Conservation (phyloP, 345 rosid genomes). For the Camelina laxa region DNA sequence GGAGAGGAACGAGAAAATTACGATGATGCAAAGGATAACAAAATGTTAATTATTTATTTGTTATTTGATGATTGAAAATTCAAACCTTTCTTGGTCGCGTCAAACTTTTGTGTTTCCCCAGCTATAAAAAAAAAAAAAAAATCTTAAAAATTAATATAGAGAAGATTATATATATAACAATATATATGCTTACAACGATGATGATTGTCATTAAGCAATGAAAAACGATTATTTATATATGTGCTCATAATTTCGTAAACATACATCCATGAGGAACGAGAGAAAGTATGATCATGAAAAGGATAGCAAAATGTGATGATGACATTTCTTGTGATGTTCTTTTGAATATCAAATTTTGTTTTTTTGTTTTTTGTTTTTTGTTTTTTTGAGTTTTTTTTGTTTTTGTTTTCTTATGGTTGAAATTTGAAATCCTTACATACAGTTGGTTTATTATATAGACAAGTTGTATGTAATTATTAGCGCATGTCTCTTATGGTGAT, state of each 20-base stretch:
- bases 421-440: not conserved
- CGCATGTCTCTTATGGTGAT: conserved; percentile 4
- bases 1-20: not conserved
- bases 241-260: conserved; percentile 1
- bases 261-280: conserved; percentile 2
- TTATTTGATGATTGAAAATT: not conserved
- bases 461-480: conserved; percentile 1
- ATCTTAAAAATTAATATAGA: not conserved
- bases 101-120: not conserved
- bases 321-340: conserved; percentile 3
- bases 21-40: not conserved
- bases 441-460: not conserved
- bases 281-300: not conserved
- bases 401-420: not conserved
- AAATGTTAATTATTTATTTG: not conserved
- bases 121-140: not conserved
- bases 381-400: not conserved
- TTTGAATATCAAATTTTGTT: not conserved
- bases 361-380: not conserved
- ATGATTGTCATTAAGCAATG: not conserved
- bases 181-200: not conserved
- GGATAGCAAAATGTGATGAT: not conserved
- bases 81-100: not conserved
- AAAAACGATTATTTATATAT: not conserved
- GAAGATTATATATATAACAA: not conserved